These are phyloP conservation scores for Populus hybrid DNA, from an alignment of 441 rosid genomes.

Conservation along the genomic window DNA sequence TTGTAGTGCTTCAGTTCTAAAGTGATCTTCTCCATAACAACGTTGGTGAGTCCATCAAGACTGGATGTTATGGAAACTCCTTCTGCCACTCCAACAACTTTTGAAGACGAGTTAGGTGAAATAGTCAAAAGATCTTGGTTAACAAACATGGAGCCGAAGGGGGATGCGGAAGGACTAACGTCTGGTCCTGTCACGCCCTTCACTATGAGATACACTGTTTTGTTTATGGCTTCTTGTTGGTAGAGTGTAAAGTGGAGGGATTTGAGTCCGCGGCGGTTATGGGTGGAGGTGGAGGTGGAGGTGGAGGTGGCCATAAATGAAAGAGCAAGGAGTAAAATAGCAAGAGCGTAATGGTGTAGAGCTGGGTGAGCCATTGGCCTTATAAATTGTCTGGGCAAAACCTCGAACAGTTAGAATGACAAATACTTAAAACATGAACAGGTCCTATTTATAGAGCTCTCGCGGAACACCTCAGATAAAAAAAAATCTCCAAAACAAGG, in stretches of 20 bases:
- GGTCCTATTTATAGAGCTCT: neutral
- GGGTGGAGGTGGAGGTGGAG: neutral
- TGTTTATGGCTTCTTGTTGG: constrained; percentile 40
- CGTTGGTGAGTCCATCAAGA: constrained; percentile 29
- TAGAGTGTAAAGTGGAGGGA: constrained; percentile 36
- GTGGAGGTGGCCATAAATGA: constrained; percentile 11
- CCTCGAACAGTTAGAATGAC: neutral
- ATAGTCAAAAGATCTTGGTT: constrained; percentile 35
- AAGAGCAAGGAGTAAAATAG: constrained; percentile 9
- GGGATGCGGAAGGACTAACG: constrained; percentile 21
- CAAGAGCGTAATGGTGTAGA: constrained; percentile 9
- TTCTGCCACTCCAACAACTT: constrained; percentile 33
- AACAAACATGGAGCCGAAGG: constrained; percentile 37
- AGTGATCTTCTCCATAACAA: constrained; percentile 32
- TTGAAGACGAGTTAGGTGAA: constrained; percentile 26
- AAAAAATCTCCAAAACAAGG: too few species aligned
- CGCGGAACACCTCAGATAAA: neutral
- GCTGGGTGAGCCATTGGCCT: constrained; percentile 17
- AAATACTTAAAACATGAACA: neutral
- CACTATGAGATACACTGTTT: constrained; percentile 32
- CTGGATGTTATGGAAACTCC: constrained; percentile 34
- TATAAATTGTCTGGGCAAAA: neutral
- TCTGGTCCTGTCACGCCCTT: constrained; percentile 31
- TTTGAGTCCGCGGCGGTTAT: constrained; percentile 20
- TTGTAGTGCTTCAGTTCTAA: constrained; percentile 25